phyloP scores from a whole-genome alignment of 2,329 filamentous ascomycete genomes.

The Akanthomyces dipterigenus region DNA sequence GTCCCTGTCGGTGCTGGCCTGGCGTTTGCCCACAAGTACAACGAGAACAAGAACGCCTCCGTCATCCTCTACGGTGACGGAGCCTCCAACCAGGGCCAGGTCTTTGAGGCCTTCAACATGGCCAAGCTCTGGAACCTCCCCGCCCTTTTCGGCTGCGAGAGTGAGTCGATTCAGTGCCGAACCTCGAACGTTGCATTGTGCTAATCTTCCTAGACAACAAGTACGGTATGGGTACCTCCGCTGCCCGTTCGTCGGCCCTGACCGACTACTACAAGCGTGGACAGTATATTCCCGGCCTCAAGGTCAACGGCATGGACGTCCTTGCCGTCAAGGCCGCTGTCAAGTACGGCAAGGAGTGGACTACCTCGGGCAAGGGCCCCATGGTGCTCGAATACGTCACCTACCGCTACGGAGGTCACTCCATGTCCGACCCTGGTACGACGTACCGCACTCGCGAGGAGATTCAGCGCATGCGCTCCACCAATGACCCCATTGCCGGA shows the following conservation, averaged over 20 bases:
- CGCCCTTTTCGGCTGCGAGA: constrained; percentile 95
- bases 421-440: constrained; percentile 98
- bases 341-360: constrained; percentile 87
- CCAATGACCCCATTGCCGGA: constrained; percentile 95
- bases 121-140: constrained; percentile 98
- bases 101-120: constrained; percentile 99
- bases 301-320: constrained; percentile 99
- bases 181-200: constrained; percentile 11
- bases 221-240: constrained; percentile 98
- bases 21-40: constrained; percentile 95
- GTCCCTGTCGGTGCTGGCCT: constrained; percentile 95
- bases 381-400: constrained; percentile 98
- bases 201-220: constrained; percentile 73
- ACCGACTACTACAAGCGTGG: constrained; percentile 99
- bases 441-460: constrained; percentile 99
- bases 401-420: constrained; percentile 98
- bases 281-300: constrained; percentile 98
- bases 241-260: constrained; percentile 85
- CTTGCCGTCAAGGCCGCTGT: constrained; percentile 96
- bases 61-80: constrained; percentile 95
- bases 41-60: constrained; percentile 74
- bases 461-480: constrained; percentile 98
- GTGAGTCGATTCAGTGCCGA: constrained; percentile 48
- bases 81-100: constrained; percentile 97
- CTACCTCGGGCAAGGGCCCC: constrained; percentile 75